Evolutionary conservation across 768 basidiomycete genomes (phyloP).

Genomic region (Suillus sp.): DNA sequence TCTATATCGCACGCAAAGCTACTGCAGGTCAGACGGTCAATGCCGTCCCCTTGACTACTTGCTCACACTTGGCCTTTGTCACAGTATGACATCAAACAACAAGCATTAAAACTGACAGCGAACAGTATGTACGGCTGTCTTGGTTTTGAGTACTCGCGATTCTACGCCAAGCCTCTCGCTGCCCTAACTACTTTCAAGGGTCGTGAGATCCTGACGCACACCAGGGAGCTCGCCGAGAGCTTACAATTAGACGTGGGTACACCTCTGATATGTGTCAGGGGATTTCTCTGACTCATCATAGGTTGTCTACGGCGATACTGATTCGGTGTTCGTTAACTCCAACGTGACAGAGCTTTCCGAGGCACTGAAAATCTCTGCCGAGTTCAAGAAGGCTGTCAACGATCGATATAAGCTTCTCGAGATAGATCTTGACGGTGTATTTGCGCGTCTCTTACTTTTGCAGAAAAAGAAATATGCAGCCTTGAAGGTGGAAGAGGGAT

Average conservation of each 20-base stretch:
- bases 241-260: slow-evolving; percentile 82
- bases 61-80: slow-evolving; percentile 8
- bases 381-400: slow-evolving; percentile 96
- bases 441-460: slow-evolving; percentile 86
- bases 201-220: slow-evolving; percentile 93
- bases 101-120: slow-evolving; percentile 95
- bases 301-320: slow-evolving; percentile 99
- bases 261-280: not conserved
- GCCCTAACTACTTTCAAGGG: slow-evolving; percentile 98
- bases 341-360: slow-evolving; percentile 86
- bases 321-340: slow-evolving; percentile 98
- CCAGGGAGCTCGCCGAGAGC: slow-evolving; percentile 89
- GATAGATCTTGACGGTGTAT: slow-evolving; percentile 94
- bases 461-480: slow-evolving; percentile 99
- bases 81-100: slow-evolving; percentile 96
- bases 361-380: slow-evolving; percentile 86
- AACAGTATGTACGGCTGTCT: slow-evolving; percentile 99
- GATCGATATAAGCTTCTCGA: slow-evolving; percentile 94
- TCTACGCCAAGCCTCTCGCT: slow-evolving; percentile 96
- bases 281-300: slow-evolving; percentile 31
- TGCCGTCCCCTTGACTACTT: not conserved
- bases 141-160: slow-evolving; percentile 95
- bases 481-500: slow-evolving; percentile 87
- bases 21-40: slow-evolving; percentile 63
- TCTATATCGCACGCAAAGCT: slow-evolving; percentile 70